Evolutionary conservation across 306 rosid species (phyloP), one percentile per base, ranked within the genome.

Genomic region (Potentilla sterilis): DNA sequence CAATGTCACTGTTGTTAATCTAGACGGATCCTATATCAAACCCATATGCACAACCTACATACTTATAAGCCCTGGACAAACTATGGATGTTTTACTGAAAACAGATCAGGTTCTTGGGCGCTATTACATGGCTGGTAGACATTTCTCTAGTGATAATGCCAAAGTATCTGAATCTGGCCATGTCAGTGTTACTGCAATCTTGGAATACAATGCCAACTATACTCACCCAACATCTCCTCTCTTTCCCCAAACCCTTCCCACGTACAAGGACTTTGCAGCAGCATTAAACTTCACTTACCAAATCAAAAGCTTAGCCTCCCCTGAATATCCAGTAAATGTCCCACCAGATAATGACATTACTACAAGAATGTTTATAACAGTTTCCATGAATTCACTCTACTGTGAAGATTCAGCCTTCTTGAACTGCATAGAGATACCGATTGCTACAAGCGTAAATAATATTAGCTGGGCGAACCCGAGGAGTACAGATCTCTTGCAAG

Each of bases 401-500:
- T 57, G 34, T 10, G 32, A 21, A 57, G 63, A 57, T 57, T 49
- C 55, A 49, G 21, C 9, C 21, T 57, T 57, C 63, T n/a, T 57
- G 13, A 58, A 18, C 65, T 28, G 66, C 40, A 59, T 1, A 32
- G 66, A 28, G 40, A 32, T 19, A 54, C 32, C 32, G 2, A 3
- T n/a, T 10, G 32, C 61, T 54, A 0, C 61, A 54, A n/a, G 59
- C 12, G 59, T 54, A 54, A 54, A 54, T 54, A 54, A 54, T 21
- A 54, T 54, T n/a, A 54, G 28, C 59, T 54, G 59, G 59, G 59
- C n/a, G 59, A 54, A 54, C 19, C 65, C 38, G 65, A 59, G 65
- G 65, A 28, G 38, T 12, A 59, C 3, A 24, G 65, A 59, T 28
- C 65, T 54, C 14, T 59, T 59, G 65, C 38, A 59, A 59, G 15